These are phyloP conservation scores for Psilocybe subaeruginosa DNA, from an alignment of 768 basidiomycete genomes.

Conservation along the genomic window DNA sequence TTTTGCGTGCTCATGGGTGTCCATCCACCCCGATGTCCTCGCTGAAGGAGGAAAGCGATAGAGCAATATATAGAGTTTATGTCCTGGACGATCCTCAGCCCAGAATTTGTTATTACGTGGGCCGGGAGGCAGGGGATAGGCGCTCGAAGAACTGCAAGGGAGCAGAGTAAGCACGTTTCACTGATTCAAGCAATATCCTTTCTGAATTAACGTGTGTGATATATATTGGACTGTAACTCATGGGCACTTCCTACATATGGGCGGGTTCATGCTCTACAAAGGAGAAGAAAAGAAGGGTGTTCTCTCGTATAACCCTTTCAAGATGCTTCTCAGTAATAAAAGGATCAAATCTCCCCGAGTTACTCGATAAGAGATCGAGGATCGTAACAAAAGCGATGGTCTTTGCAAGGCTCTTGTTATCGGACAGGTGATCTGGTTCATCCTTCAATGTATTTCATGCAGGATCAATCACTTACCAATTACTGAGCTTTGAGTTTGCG, in stretches of 20 bases:
- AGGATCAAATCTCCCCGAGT: constrained; percentile 6
- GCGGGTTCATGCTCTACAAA: constrained; percentile 12
- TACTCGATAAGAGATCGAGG: constrained; percentile 24
- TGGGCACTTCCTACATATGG: constrained; percentile 20
- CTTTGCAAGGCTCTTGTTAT: constrained; percentile 31
- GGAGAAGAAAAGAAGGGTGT: not conserved
- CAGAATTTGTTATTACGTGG: constrained; percentile 1
- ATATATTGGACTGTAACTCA: constrained; percentile 17
- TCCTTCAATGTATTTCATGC: constrained; percentile 27
- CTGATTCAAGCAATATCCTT: not conserved
- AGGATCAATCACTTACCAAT: constrained; percentile 22
- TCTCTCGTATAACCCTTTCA: constrained; percentile 8
- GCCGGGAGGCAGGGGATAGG: constrained; percentile 6
- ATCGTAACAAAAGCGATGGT: constrained; percentile 32
- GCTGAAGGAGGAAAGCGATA: not conserved
- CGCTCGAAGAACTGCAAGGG: constrained; percentile 1
- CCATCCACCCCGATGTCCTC: constrained; percentile 2
- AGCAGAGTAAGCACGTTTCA: not conserved
- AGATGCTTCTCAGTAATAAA: not conserved
- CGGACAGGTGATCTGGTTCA: constrained; percentile 34
- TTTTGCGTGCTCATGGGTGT: constrained; percentile 1
- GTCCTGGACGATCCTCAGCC: constrained; percentile 3
- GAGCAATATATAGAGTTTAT: not conserved
- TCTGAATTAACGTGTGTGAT: not conserved
- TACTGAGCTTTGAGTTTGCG: constrained; percentile 34